These are phyloP conservation scores for Lipomyces sp. DNA, from an alignment of 805 yeast genomes.

Conservation along the genomic window DNA sequence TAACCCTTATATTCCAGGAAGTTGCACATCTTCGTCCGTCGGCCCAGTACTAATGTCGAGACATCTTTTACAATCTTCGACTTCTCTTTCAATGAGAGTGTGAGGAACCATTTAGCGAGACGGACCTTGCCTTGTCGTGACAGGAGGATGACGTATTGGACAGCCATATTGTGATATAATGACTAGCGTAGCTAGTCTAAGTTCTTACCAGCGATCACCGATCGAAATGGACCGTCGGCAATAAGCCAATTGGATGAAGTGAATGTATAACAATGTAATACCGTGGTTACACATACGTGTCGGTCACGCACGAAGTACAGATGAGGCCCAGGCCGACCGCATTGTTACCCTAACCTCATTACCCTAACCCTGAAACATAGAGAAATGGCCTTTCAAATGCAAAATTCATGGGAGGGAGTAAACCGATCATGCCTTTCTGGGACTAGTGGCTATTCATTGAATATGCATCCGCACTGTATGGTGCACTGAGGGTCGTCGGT, in stretches of 20 bases:
- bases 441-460: no score
- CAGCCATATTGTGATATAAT: conserved; percentile 56
- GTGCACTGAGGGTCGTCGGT: no score
- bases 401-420: no score
- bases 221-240: neutral
- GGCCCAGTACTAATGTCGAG: conserved; percentile 78
- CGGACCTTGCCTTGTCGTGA: conserved; percentile 96
- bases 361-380: neutral
- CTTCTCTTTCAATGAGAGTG: conserved; percentile 84
- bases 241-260: neutral
- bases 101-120: conserved; percentile 88
- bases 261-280: no score
- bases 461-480: no score
- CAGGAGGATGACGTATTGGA: conserved; percentile 77
- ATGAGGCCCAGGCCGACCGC: no score
- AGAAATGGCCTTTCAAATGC: no score
- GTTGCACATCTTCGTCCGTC: conserved; percentile 95
- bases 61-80: conserved; percentile 81
- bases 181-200: neutral
- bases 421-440: no score
- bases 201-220: neutral
- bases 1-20: conserved; percentile 77
- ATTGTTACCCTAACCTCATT: neutral
- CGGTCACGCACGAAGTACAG: no score
- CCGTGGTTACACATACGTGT: no score